phyloP scores from a whole-genome alignment of 208 protist species.

The Sergeia podlipaevii region DNA sequence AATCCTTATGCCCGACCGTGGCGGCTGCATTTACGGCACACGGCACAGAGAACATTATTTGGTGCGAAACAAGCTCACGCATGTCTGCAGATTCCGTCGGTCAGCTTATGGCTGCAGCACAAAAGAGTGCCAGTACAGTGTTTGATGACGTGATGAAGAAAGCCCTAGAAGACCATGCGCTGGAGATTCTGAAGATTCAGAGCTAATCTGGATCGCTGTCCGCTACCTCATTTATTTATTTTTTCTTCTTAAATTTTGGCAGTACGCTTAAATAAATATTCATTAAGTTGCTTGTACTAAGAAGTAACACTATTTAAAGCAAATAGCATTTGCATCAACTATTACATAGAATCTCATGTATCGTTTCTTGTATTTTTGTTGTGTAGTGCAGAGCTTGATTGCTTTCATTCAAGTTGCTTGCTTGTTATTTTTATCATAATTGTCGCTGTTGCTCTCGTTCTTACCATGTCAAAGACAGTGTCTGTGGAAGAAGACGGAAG shows the following conservation, averaged over 20 bases:
- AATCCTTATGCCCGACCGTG: conserved; percentile 64
- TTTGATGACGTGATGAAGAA: conserved; percentile 38
- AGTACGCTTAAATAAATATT: too few relatives aligned
- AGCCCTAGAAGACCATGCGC: conserved; percentile 52
- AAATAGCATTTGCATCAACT: too few relatives aligned
- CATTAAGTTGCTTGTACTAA: too few relatives aligned
- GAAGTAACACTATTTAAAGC: too few relatives aligned
- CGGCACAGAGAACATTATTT: conserved; percentile 64
- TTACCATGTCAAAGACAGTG: too few relatives aligned
- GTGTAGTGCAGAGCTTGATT: too few relatives aligned
- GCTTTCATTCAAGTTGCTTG: too few relatives aligned
- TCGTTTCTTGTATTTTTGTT: too few relatives aligned
- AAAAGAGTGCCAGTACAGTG: conserved; percentile 32
- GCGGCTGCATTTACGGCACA: conserved; percentile 62
- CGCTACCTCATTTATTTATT: not conserved
- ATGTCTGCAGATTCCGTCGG: conserved; percentile 45
- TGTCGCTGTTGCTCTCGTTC: too few relatives aligned
- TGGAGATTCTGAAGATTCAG: conserved; percentile 39
- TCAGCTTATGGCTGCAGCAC: conserved; percentile 47
- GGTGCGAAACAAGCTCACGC: conserved; percentile 71
- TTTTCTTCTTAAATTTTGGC: conserved; percentile 2
- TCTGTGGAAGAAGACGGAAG: too few relatives aligned
- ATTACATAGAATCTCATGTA: too few relatives aligned
- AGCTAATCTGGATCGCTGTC: conserved; percentile 5
- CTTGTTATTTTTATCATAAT: too few relatives aligned